Evolutionary conservation across 768 basidiomycete species (phyloP), one percentile per base, ranked within the genome.

Genomic region (Tulasnella sp.): DNA sequence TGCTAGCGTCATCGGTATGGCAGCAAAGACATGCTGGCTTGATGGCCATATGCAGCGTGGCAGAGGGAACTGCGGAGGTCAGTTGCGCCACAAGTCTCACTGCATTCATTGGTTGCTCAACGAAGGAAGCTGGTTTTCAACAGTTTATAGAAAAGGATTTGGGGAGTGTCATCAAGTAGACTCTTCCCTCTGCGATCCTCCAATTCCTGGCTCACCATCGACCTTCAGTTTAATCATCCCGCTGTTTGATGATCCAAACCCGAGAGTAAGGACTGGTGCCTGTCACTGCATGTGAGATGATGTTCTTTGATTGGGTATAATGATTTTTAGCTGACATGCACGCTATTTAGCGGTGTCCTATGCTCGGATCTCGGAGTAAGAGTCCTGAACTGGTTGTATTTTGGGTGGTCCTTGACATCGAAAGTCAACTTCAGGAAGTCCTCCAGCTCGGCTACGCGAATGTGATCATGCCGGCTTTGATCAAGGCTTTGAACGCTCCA

Each of bases 351-450:
- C 63, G 94, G 94, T 0, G 94, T 95, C 78, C 82, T 96, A 4
- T 94, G 94, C 78, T 93, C 91, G 4, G 94, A 95, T 80, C 83
- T 94, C 59, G 92, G 92, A 81, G 91, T 91, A 78, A 65, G 82
- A 76, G 19, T 16, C 32, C n/a, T 62, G 36, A 37, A 37, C 26
- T 29, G 12, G 22, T 39, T 32, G 12, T 52, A 64, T 63, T 47
- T 39, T 12, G 29, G 16, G 26, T 29, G n/a, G 12, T 44, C 17
- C 11, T 9, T 9, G 39, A 44, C 71, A 41, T n/a, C 44, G 22
- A 67, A 5, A 36, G 4, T 59, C 41, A 62, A 52, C 71, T 32
- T n/a, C 75, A 90, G 88, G 90, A 91, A 78, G 81, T 90, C 17
- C 89, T 94, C n/a, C 91, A 92, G 78, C 85, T 85, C 70, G 81